Conservation (phyloP, 768 basidiomycete species). For the Amanita thiersii region DNA sequence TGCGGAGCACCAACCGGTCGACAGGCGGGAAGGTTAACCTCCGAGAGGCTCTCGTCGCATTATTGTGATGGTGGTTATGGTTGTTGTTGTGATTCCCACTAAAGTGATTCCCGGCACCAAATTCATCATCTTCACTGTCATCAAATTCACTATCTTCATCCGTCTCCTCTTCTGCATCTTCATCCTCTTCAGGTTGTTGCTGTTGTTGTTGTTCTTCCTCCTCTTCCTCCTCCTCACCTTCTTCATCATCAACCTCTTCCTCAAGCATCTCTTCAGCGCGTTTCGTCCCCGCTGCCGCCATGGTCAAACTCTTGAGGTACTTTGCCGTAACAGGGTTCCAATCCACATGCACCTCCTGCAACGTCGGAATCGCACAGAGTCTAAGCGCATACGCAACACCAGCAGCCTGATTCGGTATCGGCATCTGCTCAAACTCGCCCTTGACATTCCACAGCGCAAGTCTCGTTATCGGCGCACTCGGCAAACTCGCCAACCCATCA, state of each 20-base stretch:
- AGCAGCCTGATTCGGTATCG: background rate
- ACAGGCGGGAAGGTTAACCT: constrained; percentile 12
- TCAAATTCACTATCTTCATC: too few species aligned
- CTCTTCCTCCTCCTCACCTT: too few species aligned
- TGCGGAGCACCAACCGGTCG: constrained; percentile 14
- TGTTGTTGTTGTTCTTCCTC: too few species aligned
- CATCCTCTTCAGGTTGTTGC: too few species aligned
- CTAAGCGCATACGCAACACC: constrained; percentile 15
- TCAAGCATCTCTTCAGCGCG: too few species aligned
- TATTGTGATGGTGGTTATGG: too few species aligned
- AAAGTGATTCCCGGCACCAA: too few species aligned
- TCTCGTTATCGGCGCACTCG: constrained; percentile 28
- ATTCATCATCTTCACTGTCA: too few species aligned
- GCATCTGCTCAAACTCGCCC: constrained; percentile 14
- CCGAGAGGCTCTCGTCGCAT: too few species aligned
- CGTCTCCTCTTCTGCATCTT: too few species aligned
- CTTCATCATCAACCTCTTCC: too few species aligned
- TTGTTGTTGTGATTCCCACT: too few species aligned
- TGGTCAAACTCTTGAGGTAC: constrained; percentile 20
- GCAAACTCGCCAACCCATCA: constrained; percentile 16
- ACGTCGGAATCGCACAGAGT: constrained; percentile 26
- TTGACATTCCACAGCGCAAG: constrained; percentile 30
- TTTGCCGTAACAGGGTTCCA: constrained; percentile 26
- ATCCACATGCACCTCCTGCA: constrained; percentile 36
- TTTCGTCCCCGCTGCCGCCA: background rate